Evolutionary conservation across 768 basidiomycete species (phyloP).

Genomic region (Hebeloma cylindrosporum): DNA sequence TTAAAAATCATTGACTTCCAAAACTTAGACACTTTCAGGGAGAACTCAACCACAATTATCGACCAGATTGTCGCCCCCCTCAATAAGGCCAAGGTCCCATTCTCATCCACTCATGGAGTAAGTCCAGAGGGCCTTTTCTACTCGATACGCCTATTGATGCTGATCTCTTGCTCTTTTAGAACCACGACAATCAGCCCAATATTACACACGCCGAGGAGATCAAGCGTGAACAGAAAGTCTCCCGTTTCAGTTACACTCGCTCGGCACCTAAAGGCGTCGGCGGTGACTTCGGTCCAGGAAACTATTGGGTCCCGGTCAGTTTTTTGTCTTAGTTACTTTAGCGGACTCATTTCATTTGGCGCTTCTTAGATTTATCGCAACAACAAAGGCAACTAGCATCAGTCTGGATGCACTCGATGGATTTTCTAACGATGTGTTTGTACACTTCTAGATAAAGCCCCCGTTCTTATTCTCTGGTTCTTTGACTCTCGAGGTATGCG

Average conservation of each 20-base stretch:
- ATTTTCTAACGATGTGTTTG: no score
- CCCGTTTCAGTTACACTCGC: constrained; percentile 64
- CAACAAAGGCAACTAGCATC: constrained; percentile 27
- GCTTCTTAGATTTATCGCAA: constrained; percentile 18
- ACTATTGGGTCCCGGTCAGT: constrained; percentile 75
- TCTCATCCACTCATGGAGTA: constrained; percentile 70
- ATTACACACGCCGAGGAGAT: constrained; percentile 73
- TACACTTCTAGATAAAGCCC: constrained; percentile 41
- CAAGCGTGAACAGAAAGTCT: constrained; percentile 54
- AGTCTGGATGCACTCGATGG: no score
- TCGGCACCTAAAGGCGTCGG: constrained; percentile 58
- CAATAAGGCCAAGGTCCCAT: constrained; percentile 56
- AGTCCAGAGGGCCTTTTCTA: no score
- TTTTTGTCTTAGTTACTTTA: background rate
- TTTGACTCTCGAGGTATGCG: constrained; percentile 69
- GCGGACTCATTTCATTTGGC: background rate
- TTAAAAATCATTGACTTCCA: background rate
- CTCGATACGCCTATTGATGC: background rate
- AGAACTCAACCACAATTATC: constrained; percentile 66
- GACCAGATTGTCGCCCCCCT: constrained; percentile 65
- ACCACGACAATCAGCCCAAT: constrained; percentile 73
- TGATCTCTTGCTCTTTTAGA: constrained; percentile 36
- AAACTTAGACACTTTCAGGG: constrained; percentile 55
- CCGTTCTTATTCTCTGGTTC: constrained; percentile 68
- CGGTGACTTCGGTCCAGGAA: constrained; percentile 61